phyloP scores from a whole-genome alignment of 179 eudicot genomes.

The Heliamphora pulchella region DNA sequence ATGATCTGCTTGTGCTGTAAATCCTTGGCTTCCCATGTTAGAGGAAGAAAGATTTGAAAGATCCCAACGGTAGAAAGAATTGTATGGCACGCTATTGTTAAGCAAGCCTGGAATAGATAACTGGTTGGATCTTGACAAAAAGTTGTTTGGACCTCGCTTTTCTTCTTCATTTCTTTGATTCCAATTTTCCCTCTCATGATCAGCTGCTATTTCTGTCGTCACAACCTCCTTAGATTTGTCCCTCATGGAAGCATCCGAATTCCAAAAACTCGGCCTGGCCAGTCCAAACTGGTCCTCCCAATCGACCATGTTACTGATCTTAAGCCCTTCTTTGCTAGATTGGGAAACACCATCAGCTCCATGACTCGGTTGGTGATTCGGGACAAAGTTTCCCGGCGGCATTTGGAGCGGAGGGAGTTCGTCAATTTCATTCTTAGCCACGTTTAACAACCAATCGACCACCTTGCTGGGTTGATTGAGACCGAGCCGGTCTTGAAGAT shows the following conservation, averaged over 20 bases:
- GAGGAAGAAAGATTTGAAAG: constrained; percentile 36
- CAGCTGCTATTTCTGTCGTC: no score
- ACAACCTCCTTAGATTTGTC: constrained; percentile 28
- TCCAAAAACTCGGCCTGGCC: constrained; percentile 21
- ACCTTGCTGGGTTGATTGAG: constrained; percentile 90
- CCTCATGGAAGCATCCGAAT: constrained; percentile 11
- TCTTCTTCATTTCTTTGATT: constrained; percentile 13
- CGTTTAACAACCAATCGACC: constrained; percentile 80
- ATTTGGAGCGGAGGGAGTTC: constrained; percentile 78
- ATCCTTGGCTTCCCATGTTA: no score
- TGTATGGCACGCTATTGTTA: constrained; percentile 20
- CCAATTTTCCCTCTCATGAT: no score
- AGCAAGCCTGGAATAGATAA: constrained; percentile 19
- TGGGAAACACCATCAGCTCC: neutral
- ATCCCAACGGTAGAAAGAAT: constrained; percentile 30
- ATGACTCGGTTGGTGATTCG: constrained; percentile 18
- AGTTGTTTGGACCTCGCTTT: constrained; percentile 10
- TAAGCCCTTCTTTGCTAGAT: constrained; percentile 10
- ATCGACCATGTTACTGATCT: neutral
- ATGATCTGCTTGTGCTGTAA: constrained; percentile 12
- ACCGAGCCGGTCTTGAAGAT: constrained; percentile 87
- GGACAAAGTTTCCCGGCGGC: constrained; percentile 33
- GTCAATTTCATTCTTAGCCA: constrained; percentile 70
- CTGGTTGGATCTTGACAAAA: constrained; percentile 19
- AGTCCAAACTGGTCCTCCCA: constrained; percentile 23